Evolutionary conservation across 768 basidiomycete genomes (phyloP), one percentile per base, ranked within the genome.

Genomic region (Tricholoma flavovirens): DNA sequence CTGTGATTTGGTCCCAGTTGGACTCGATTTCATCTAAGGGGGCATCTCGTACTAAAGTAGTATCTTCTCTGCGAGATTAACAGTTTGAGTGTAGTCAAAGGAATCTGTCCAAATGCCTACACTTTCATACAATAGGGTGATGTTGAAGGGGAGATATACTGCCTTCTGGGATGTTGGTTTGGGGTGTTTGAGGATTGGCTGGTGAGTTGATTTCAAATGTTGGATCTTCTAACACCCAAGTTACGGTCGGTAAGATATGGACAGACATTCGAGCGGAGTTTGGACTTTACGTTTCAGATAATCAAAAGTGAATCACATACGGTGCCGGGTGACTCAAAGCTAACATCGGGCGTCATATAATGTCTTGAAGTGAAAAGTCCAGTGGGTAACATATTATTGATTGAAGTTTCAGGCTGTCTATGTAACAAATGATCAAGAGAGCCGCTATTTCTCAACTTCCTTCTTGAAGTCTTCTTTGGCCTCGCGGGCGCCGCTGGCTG

Each of bases 1-100:
- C 94, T 69, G 91, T 87, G 68, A 97, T 78, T 73, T 94, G 87
- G 81, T 96, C 91, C 94, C 94, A 97, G 77, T 98, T 98, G 83
- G 93, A 95, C 86, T 98, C 94, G 76, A 98, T 96, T 83, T 93
- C 91, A 64, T 69, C 77, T 66, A 87, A 85, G 63, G 80, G 71
- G 74, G 88, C 80, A 84, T 93, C 90, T 71, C 90, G 87, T 70
- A 93, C 82, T 63, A n/a, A n/a, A n/a, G 77, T 65, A 60, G 57
- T 57, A 52, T 87, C 86, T 79, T 87, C 86, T 71, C 85, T 86
- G 65, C 30, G 5, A 8, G 59, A 58, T 54, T 35, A 17, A 21
- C 42, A 40, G 51, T 48, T 21, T 4, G 53, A 32, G 46, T 54
- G 49, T 42, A 51, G 35, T 21, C 14, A 22, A 22, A 22, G 51